Evolutionary conservation across 2,329 filamentous ascomycete genomes (phyloP).

Genomic region (Aurifilum marmelostoma): DNA sequence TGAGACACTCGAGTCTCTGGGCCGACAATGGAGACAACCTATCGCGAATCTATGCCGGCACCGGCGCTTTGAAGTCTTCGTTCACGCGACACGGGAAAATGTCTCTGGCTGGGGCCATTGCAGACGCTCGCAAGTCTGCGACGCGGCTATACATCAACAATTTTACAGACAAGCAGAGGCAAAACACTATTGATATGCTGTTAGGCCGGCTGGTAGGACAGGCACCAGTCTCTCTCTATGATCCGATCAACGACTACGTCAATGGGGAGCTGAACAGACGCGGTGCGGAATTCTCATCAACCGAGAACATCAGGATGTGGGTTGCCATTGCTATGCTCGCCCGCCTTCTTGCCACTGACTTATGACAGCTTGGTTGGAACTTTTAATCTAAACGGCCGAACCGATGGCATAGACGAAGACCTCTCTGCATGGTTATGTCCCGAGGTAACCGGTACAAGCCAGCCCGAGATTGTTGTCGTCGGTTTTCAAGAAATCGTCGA

Average conservation of each 20-base stretch:
- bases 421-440: constrained; percentile 86
- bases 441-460: constrained; percentile 56
- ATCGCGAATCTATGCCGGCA: constrained; percentile 95
- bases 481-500: constrained; percentile 99
- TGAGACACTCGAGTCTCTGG: constrained; percentile 90
- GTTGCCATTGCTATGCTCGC: constrained; percentile 31
- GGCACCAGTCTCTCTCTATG: constrained; percentile 80
- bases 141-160: constrained; percentile 97
- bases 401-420: constrained; percentile 75
- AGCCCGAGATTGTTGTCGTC: constrained; percentile 85
- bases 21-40: constrained; percentile 95
- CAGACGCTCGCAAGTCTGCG: constrained; percentile 94
- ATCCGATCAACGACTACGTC: constrained; percentile 93
- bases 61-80: constrained; percentile 91
- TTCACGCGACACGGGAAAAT: constrained; percentile 95
- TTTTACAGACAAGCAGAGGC: constrained; percentile 88
- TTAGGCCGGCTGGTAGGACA: constrained; percentile 85
- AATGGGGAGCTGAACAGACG: constrained; percentile 72
- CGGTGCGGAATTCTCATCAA: constrained; percentile 74
- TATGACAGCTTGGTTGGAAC: constrained; percentile 68
- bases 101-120: constrained; percentile 88
- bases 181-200: constrained; percentile 93
- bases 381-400: constrained; percentile 93
- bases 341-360: constrained; percentile 32
- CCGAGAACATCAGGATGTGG: constrained; percentile 75